These are phyloP conservation scores for Epicoccum nigrum DNA, from an alignment of 2,329 filamentous ascomycete species.

Conservation along the genomic window DNA sequence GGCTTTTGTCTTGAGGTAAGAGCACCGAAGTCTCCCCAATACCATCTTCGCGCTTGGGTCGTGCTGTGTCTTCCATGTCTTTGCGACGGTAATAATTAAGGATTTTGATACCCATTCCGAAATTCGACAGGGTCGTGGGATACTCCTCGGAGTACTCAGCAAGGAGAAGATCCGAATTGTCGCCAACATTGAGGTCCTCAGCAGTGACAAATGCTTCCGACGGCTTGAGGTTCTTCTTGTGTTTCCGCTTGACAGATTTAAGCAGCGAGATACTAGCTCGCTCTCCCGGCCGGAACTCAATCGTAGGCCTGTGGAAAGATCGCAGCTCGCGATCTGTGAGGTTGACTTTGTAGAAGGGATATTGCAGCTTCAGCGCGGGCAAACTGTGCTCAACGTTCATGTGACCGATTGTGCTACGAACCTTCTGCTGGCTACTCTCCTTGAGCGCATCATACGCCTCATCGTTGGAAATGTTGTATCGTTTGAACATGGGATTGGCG, in stretches of 20 bases:
- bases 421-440: slow-evolving; percentile 95
- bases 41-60: slow-evolving; percentile 71
- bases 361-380: slow-evolving; percentile 88
- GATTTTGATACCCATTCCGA: slow-evolving; percentile 94
- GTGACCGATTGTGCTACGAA: slow-evolving; percentile 88
- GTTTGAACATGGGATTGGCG: slow-evolving; percentile 73
- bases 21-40: slow-evolving; percentile 89
- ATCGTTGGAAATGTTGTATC: slow-evolving; percentile 97
- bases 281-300: slow-evolving; percentile 74
- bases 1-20: slow-evolving; percentile 91
- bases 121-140: slow-evolving; percentile 89
- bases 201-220: slow-evolving; percentile 80
- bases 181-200: slow-evolving; percentile 81
- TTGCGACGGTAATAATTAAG: slow-evolving; percentile 96
- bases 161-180: slow-evolving; percentile 86
- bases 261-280: slow-evolving; percentile 75
- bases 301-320: slow-evolving; percentile 82
- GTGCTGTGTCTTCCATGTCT: slow-evolving; percentile 73
- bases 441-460: slow-evolving; percentile 94
- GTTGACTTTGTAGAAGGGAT: slow-evolving; percentile 93
- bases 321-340: slow-evolving; percentile 73
- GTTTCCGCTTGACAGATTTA: slow-evolving; percentile 73
- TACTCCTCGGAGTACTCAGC: slow-evolving; percentile 97
- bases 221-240: slow-evolving; percentile 77
- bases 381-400: slow-evolving; percentile 93